Conservation (phyloP, 192 early-diverging fungal genomes). For the Entophlyctis luteolus region DNA sequence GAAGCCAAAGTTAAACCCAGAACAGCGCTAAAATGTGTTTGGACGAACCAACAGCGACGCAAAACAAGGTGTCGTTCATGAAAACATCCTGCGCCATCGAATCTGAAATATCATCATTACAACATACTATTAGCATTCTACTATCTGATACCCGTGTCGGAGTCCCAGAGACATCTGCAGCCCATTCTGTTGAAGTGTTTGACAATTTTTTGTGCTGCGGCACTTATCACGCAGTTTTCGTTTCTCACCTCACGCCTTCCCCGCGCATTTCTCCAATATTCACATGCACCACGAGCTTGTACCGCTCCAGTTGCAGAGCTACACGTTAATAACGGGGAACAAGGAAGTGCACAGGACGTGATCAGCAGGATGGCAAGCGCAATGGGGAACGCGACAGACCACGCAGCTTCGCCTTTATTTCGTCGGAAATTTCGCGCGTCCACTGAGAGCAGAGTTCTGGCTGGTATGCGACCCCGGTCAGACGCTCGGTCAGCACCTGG, state of each 20-base stretch:
- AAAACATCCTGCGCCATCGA: slow-evolving; percentile 58
- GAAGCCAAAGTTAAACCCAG: too few species aligned
- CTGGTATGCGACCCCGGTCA: slow-evolving; percentile 44
- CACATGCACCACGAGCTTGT: slow-evolving; percentile 60
- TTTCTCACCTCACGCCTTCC: slow-evolving; percentile 51
- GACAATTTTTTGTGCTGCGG: too few species aligned
- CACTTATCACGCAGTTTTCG: too few species aligned
- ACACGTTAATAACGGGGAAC: too few species aligned
- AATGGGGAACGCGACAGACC: too few species aligned
- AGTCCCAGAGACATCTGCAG: slow-evolving; percentile 60
- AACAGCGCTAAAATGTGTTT: too few species aligned
- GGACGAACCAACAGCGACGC: slow-evolving; percentile 48
- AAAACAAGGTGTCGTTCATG: slow-evolving; percentile 57
- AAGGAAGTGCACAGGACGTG: too few species aligned
- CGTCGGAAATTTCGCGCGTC: slow-evolving; percentile 56
- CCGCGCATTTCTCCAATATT: slow-evolving; percentile 60
- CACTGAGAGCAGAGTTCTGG: slow-evolving; percentile 51
- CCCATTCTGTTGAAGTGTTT: slow-evolving; percentile 58
- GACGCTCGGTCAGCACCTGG: slow-evolving; percentile 42
- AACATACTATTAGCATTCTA: neutral
- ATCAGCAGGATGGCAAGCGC: too few species aligned
- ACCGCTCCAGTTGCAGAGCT: slow-evolving; percentile 52
- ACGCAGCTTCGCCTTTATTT: slow-evolving; percentile 56
- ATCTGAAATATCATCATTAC: slow-evolving; percentile 22
- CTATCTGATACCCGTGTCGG: slow-evolving; percentile 45